These are phyloP conservation scores for Glonium stellatum DNA, from an alignment of 495 filamentous ascomycete species.

Conservation along the genomic window DNA sequence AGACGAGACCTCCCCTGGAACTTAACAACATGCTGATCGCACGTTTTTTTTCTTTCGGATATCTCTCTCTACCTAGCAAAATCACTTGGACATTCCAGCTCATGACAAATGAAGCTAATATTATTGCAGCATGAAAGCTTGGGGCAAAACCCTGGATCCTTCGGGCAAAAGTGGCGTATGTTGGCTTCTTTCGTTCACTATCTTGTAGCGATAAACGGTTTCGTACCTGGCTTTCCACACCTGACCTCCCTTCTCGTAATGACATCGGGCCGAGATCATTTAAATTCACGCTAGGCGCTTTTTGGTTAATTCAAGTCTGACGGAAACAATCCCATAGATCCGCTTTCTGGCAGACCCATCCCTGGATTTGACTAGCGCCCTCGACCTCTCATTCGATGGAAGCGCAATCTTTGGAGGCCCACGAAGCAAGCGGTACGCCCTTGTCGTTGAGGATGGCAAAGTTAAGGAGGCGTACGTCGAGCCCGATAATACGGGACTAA, in stretches of 20 bases:
- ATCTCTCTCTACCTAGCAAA: neutral
- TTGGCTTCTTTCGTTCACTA: slow-evolving; percentile 16
- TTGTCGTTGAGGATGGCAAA: slow-evolving; percentile 43
- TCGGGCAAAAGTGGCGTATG: slow-evolving; percentile 64
- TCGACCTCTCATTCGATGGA: slow-evolving; percentile 80
- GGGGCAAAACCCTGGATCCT: slow-evolving; percentile 69
- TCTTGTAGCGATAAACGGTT: too few relatives aligned
- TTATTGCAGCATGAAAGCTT: slow-evolving; percentile 69
- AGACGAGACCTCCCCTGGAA: too few relatives aligned
- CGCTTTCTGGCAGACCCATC: slow-evolving; percentile 88
- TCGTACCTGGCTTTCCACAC: neutral
- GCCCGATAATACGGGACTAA: slow-evolving; percentile 86
- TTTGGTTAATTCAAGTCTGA: neutral
- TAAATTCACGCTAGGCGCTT: too few relatives aligned
- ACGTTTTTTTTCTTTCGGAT: neutral
- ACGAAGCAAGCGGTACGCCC: slow-evolving; percentile 82
- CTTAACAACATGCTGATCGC: neutral
- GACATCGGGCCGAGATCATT: too few relatives aligned
- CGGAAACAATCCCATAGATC: slow-evolving; percentile 41
- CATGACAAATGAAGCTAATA: slow-evolving; percentile 8
- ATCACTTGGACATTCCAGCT: too few relatives aligned
- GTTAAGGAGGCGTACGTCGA: slow-evolving; percentile 52
- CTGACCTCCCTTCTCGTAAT: neutral
- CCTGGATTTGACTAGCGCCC: slow-evolving; percentile 73
- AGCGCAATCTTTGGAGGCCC: slow-evolving; percentile 75